Evolutionary conservation across 1,139 yeast genomes (phyloP).

Genomic region (Geotrichum candidum): DNA sequence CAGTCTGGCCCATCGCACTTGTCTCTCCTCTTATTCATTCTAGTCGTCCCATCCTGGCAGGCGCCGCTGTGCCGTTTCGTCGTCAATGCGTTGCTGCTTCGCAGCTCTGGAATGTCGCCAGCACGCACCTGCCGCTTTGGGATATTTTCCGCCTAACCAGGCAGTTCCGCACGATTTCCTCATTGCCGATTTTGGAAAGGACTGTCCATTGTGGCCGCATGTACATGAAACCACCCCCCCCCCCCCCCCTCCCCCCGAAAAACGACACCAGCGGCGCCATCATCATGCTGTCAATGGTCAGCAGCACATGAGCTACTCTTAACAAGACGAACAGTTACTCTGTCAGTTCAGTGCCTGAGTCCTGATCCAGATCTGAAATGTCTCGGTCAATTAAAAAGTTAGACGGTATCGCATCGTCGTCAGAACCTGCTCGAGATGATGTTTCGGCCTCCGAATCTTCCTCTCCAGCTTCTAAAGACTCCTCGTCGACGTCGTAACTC

Average conservation of each 20-base stretch:
- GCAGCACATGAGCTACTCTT: neutral
- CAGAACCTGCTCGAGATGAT: neutral
- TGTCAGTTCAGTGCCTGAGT: neutral
- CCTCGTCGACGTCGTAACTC: neutral
- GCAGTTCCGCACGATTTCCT: neutral
- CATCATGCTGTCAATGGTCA: neutral
- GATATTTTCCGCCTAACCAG: neutral
- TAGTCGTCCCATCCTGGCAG: neutral
- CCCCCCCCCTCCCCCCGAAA: neutral
- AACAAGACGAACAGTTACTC: neutral
- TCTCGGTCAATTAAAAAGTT: neutral
- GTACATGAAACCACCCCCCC: neutral
- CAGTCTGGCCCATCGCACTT: neutral
- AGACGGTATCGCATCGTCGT: neutral
- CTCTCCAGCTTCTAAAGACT: neutral
- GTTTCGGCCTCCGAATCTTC: neutral
- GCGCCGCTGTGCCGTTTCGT: neutral
- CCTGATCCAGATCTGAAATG: neutral
- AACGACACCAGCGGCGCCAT: neutral
- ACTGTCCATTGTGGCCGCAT: neutral
- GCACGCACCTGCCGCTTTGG: neutral
- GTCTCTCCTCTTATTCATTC: neutral
- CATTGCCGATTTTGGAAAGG: neutral
- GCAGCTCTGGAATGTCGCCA: neutral
- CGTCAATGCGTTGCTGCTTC: neutral